Evolutionary conservation across 176 grass and related monocot genomes (phyloP), one percentile per base, ranked within the genome.

Genomic region (Cocos nucifera): DNA sequence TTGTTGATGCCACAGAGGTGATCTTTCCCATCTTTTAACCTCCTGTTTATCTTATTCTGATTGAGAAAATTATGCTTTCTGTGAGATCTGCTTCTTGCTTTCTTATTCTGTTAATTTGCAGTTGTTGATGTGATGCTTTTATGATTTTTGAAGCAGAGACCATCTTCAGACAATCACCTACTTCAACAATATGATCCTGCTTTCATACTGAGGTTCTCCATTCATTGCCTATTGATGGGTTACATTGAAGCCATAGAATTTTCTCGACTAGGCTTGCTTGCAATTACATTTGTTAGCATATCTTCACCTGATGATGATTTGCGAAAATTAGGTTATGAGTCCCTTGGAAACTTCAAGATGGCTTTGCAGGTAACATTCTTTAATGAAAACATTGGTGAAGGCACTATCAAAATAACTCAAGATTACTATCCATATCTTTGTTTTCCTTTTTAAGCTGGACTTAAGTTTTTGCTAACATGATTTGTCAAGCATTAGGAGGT

Each of bases 231-330:
- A 67, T 62, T 87, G 44, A 82, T 87, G 77, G 86, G 61, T 70
- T 95, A 90, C 65, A 77, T 90, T 65, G 86, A 90, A 27, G 80
- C 83, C 66, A 64, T 77, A 64, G 91, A 95, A 61, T 95, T 95
- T 82, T 76, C 77, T 18, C 86, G 80, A 64, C 66, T 90, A 64
- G 91, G 91, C 19, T 72, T 95, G 15, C 91, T 95, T 71, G 91
- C 91, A 59, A 71, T 95, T 22, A 84, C 86, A 59, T 67, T 95
- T 50, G 71, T 90, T 70, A 87, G 83, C 69, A 85, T 89, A 56
- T 83, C 91, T 59, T 95, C 91, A 28, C 67, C 69, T 57, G 91
- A 90, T 84, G 71, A 79, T 71, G 86, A 82, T 44, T 73, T 86
- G 57, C 77, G 91, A 56, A 95, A 82, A 65, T 63, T 95, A 75